Evolutionary conservation across 176 grass and related monocot species (phyloP), one percentile per base, ranked within the genome.

Genomic region (Poa pratensis): DNA sequence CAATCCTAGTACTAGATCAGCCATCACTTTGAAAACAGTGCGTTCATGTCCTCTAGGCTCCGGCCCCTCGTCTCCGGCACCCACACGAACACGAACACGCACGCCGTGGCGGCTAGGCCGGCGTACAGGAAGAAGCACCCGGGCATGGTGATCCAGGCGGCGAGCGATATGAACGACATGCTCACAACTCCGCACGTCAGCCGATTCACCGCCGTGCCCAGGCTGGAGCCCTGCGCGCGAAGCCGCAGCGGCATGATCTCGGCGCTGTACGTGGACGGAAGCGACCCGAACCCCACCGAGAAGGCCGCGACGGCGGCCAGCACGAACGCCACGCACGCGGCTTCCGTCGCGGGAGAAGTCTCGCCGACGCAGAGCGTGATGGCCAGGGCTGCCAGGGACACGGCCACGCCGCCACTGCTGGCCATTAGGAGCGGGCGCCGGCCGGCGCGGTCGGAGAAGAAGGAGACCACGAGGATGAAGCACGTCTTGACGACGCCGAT

Each of bases 101-200:
- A 73, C 23, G 70, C 70, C 70, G 23, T 49, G 7, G 70, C 43
- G 14, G 70, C 70, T 43, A 73, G 15, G 22, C 70, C 70, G 22
- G 70, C 70, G 8, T 73, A 73, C 15, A 73, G 43, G 70, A 73
- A 73, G 70, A 73, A 73, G 70, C 70, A 73, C 22, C 70, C 70
- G 22, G 70, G 70, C 70, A 73, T 73, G 6, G 70, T 50, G 43
- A 73, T 73, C 70, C 70, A 73, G 0, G 22, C 42, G 13, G 70
- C 23, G 43, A 50, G 70, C 2, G 69, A 73, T 45, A 73, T 73
- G 42, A 73, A 73, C 1, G 69, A 73, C 69, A 73, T 73, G 70
- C 70, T 73, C 70, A 73, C 70, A 43, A 48, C 43, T 8, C 70
- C 70, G 43, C 70, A 73, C 14, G 70, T 73, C 70, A 73, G 70